phyloP scores from a whole-genome alignment of 2,329 filamentous ascomycete species.

The Stenocarpella maydis region DNA sequence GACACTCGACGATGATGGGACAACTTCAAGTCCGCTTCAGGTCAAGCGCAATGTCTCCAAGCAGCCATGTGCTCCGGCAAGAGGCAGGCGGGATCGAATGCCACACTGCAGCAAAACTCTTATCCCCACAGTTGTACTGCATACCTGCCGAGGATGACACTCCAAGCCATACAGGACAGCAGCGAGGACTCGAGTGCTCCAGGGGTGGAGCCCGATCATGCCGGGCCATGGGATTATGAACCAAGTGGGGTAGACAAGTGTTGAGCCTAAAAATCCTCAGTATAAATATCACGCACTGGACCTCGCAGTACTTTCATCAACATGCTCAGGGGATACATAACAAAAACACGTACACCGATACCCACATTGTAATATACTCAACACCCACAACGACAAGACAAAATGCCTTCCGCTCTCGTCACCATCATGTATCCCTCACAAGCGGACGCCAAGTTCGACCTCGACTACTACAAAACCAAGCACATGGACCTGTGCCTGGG shows the following conservation, averaged over 20 bases:
- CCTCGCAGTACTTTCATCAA: neutral
- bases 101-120: neutral
- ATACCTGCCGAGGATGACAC: slow-evolving; percentile 3
- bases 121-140: neutral
- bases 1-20: neutral
- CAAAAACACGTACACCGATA: neutral
- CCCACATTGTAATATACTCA: neutral
- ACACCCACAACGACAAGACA: slow-evolving; percentile 2
- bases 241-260: slow-evolving; percentile 1
- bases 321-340: neutral
- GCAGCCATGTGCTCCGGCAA: neutral
- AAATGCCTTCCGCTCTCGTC: slow-evolving; percentile 34
- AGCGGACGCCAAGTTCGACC: slow-evolving; percentile 52
- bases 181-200: too few relatives aligned
- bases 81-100: neutral
- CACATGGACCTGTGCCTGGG: slow-evolving; percentile 56
- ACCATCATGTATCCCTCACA: slow-evolving; percentile 52
- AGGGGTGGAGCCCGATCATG: slow-evolving; percentile 5
- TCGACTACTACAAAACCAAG: slow-evolving; percentile 56
- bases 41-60: neutral
- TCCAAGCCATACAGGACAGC: too few relatives aligned
- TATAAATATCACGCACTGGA: slow-evolving; percentile 2
- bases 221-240: neutral
- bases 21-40: neutral
- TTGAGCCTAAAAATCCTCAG: neutral